Evolutionary conservation across 1,139 yeast genomes (phyloP).

Genomic region (Diutina mesorugosa): DNA sequence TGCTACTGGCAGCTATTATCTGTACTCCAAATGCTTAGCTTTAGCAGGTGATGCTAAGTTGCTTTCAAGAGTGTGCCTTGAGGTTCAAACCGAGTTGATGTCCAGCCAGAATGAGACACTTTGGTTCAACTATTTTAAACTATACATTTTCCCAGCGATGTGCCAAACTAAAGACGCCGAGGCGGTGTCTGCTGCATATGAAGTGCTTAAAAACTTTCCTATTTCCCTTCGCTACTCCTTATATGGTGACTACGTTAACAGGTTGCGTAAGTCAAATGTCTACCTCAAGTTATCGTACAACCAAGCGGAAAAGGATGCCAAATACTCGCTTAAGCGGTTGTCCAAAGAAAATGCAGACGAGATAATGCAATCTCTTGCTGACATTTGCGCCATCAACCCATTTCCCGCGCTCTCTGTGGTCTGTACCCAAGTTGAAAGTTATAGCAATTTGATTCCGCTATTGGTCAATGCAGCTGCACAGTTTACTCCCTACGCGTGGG

Average conservation of each 20-base stretch:
- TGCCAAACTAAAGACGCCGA: slow-evolving; percentile 14
- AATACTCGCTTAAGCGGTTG: slow-evolving; percentile 66
- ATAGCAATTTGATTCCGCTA: slow-evolving; percentile 70
- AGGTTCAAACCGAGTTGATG: neutral
- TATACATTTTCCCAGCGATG: slow-evolving; percentile 56
- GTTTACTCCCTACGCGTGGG: slow-evolving; percentile 78
- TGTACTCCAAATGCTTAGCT: neutral
- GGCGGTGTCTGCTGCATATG: slow-evolving; percentile 47
- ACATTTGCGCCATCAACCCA: slow-evolving; percentile 72
- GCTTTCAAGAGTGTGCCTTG: neutral
- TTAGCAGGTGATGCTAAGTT: neutral
- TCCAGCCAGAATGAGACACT: slow-evolving; percentile 4
- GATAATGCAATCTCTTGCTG: slow-evolving; percentile 69
- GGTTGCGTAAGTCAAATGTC: slow-evolving; percentile 44
- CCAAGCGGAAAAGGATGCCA: slow-evolving; percentile 72
- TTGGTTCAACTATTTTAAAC: slow-evolving; percentile 58
- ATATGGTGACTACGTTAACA: slow-evolving; percentile 66
- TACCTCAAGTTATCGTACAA: slow-evolving; percentile 52
- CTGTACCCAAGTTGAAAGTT: slow-evolving; percentile 74
- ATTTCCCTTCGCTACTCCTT: slow-evolving; percentile 60
- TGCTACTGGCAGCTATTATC: neutral
- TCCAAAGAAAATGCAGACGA: slow-evolving; percentile 75
- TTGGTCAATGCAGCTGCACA: slow-evolving; percentile 74
- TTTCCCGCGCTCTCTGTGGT: slow-evolving; percentile 58
- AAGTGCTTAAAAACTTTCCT: slow-evolving; percentile 40